These are phyloP conservation scores for Dalbergia cultrata DNA, from an alignment of 306 rosid species.

Conservation along the genomic window DNA sequence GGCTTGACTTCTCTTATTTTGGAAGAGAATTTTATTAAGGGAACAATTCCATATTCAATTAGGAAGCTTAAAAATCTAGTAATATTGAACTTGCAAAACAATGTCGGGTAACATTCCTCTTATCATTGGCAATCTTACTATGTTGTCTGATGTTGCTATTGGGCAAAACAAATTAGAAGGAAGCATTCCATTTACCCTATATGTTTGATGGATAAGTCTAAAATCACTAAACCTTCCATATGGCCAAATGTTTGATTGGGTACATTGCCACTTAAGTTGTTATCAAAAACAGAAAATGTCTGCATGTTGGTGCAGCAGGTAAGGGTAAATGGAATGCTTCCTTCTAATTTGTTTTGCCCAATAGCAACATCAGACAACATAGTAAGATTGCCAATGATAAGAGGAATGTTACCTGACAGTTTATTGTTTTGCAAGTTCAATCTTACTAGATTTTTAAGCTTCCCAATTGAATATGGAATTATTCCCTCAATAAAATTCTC, in stretches of 20 bases:
- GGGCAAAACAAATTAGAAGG: constrained; percentile 13
- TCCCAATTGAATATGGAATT: too few species aligned
- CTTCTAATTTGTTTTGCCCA: background rate
- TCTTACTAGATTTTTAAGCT: constrained; percentile 31
- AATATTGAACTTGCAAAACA: background rate
- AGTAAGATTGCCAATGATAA: constrained; percentile 38
- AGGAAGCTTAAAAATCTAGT: constrained; percentile 41
- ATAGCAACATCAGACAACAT: constrained; percentile 23
- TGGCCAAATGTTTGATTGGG: too few species aligned
- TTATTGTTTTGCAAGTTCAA: background rate
- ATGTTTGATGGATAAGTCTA: constrained; percentile 31
- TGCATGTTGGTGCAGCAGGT: constrained; percentile 29
- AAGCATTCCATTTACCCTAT: constrained; percentile 37
- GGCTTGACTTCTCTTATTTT: background rate
- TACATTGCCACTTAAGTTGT: too few species aligned
- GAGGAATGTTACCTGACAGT: constrained; percentile 36
- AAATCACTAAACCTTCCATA: constrained; percentile 6
- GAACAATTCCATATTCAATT: too few species aligned
- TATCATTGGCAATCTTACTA: constrained; percentile 41
- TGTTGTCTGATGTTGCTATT: constrained; percentile 19
- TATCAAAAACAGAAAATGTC: background rate
- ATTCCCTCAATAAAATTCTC: background rate
- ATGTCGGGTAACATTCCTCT: constrained; percentile 34
- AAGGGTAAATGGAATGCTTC: constrained; percentile 41
- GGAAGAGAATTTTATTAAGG: background rate